Evolutionary conservation across 352 stramenopile species (phyloP), one percentile per base, ranked within the genome.

Genomic region (Peronosclerospora sorghi): DNA sequence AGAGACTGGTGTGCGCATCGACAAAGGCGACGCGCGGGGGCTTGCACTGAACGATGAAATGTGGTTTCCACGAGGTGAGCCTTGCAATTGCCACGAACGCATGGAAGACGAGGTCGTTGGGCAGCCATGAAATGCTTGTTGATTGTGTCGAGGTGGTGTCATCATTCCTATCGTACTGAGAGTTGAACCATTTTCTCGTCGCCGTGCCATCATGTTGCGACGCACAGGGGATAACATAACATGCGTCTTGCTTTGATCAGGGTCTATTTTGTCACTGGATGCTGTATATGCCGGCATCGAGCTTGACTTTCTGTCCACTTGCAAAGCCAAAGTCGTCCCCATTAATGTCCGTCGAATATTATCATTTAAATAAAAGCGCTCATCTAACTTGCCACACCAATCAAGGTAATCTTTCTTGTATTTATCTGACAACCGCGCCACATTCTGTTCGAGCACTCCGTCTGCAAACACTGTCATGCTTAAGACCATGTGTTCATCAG

Each of bases 81-180:
- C 75, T 38, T 88, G 63, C 64, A 64, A 87, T 35, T 88, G 77
- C 72, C 74, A 87, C 0, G 77, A 71, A 45, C 62, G 53, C 37
- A 55, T 50, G 30, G 67, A 45, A 0, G 57, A 56, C 1, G 61
- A 67, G 13, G 59, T 54, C 13, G 51, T 30, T 39, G 48, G 49
- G 39, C 40, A 45, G 41, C 38, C 37, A 24, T 41, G 53, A 20
- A 45, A 51, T 4, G 30, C 18, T 39, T 44, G 44, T 18, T 66
- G 56, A 8, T 52, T 46, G 43, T 71, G 61, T 12, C 61, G 61
- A 17, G 61, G 61, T 17, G 46, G 67, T 12, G 65, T 76, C 48
- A 68, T 72, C 20, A 48, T 48, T 26, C 51, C 53, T 35, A 56
- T 58, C 2, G 51, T 32, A 8, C 43, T 32, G 9, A 42, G 27